Evolutionary conservation across 140 eudicot genomes (phyloP), one percentile per base, ranked within the genome.

Genomic region (Bidens hawaiensis): DNA sequence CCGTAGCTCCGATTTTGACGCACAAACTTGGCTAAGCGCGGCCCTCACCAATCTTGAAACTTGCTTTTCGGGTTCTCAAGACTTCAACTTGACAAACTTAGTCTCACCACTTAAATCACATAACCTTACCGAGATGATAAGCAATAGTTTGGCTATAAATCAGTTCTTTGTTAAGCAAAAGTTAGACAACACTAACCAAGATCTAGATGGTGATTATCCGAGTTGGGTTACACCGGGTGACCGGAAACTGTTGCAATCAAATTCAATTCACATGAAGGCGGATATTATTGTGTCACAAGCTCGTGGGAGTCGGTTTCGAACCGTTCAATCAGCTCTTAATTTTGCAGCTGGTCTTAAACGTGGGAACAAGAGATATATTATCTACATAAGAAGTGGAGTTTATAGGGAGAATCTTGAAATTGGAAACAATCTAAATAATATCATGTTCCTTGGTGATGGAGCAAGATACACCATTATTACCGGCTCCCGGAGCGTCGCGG

Each of bases 1-100:
- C 23, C 67, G 52, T 10, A 76, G 85, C 22, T 80, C 87, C 0
- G 83, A 81, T 27, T 81, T 80, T 19, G 97, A 89, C 34, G 64
- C 71, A 0, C 97, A 89, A 5, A 89, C 95, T 0, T 89, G 97
- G 97, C 95, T 89, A 18, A 89, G 97, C 21, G 71, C 97, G 0
- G 91, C 97, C 6, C 57, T 89, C 57, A 89, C 97, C 13, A 89
- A 89, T 60, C 81, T 89, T 7, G 89, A 89, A 43, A 85, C 95
- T 4, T 89, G 97, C 22, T 81, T 78, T 25, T 70, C 85, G 14
- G 89, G 97, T 60, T 83, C 83, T 24, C 38, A 10, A 7, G 97
- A 85, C 47, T 81, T 89, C 12, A 78, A 79, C 24, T 71, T 80
- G n/a, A 34, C 79, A 26, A 79, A 74, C 22, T 56, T 48, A 31